Evolutionary conservation across 352 stramenopile genomes (phyloP), one percentile per base, ranked within the genome.

Genomic region (Globisporangium parvum): DNA sequence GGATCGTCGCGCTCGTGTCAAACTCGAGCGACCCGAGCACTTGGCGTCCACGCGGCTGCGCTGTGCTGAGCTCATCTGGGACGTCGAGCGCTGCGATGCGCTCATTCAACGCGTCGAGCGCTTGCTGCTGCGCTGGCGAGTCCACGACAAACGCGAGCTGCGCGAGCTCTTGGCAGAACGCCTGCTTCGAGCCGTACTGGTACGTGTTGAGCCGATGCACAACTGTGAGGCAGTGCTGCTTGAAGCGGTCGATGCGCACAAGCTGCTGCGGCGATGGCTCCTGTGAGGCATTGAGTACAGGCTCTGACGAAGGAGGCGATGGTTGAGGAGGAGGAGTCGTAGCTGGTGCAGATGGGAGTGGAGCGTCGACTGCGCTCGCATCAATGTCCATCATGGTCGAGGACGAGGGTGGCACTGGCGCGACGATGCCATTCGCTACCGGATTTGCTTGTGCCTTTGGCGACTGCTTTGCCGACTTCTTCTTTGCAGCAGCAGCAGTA

Each of bases 191-290:
- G 37, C 61, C 69, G 62, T 86, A 90, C 45, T 88, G 67, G 52
- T 86, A 87, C 45, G 71, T 75, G 58, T 87, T 87, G 51, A 87
- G 65, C 28, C 73, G 67, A 52, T 60, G 63, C 21, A 79, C 51
- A 55, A 87, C 72, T 5, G 65, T 51, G 56, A 61, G 66, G 51
- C 65, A 75, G 64, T 80, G 72, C 51, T 53, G 40, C 11, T 54
- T 49, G 51, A 62, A 70, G 31, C 53, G 47, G 58, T 56, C 62
- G 57, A 55, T 52, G 35, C 57, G 35, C 31, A 44, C 52, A 10
- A n/a, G 26, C 39, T 57, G 47, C 53, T 45, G 51, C 18, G 31
- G 18, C 28, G 31, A 45, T 21, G n/a, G 35, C 24, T 33, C 8
- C 17, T 26, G 28, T 42, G 31, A 4, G 51, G 40, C 31, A 37